These are phyloP conservation scores for Pleurotus djamor DNA, from an alignment of 768 basidiomycete genomes.

Conservation along the genomic window DNA sequence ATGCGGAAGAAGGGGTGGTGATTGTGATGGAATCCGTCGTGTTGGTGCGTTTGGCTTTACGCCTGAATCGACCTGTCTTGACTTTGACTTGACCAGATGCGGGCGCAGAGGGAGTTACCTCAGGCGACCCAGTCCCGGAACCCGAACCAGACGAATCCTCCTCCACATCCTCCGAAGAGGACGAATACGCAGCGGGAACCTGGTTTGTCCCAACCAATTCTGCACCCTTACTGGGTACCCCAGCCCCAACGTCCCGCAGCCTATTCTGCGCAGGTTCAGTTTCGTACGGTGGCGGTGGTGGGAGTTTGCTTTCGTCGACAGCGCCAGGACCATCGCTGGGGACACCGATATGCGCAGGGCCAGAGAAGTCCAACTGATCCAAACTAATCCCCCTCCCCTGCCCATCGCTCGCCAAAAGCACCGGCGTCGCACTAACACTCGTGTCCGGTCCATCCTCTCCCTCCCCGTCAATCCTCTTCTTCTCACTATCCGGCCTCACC, in stretches of 20 bases:
- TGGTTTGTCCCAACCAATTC: constrained; percentile 21
- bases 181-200: constrained; percentile 29
- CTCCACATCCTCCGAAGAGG: constrained; percentile 36
- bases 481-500: constrained; percentile 68
- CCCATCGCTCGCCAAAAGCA: constrained; percentile 35
- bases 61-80: constrained; percentile 20
- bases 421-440: constrained; percentile 55
- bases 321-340: background rate
- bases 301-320: constrained; percentile 9
- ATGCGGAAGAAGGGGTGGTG: background rate
- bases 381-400: constrained; percentile 42
- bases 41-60: constrained; percentile 13
- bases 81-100: constrained; percentile 3
- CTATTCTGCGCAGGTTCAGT: constrained; percentile 51
- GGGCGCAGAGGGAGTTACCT: background rate
- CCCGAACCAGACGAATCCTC: constrained; percentile 29
- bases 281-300: constrained; percentile 19
- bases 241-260: constrained; percentile 27
- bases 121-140: background rate
- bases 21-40: background rate
- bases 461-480: constrained; percentile 57
- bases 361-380: constrained; percentile 62
- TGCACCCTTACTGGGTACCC: constrained; percentile 11
- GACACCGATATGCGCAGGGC: constrained; percentile 30
- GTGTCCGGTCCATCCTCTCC: constrained; percentile 37